Conservation (phyloP, 176 grass and related monocot genomes). For the Oryza officinalis region DNA sequence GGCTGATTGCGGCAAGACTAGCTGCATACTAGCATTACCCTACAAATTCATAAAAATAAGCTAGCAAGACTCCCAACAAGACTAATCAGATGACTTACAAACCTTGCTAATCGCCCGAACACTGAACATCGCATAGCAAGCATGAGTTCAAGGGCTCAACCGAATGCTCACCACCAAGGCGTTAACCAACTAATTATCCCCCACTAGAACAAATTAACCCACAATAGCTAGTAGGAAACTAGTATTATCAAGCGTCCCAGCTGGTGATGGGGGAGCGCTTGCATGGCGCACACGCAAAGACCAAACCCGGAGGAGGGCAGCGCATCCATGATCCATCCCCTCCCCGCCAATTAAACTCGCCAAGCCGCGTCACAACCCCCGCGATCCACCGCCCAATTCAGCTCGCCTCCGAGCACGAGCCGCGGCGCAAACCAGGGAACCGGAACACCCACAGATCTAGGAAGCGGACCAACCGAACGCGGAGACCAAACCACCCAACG, state of each 20-base stretch:
- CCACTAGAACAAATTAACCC: constrained; percentile 11
- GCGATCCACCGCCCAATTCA: neutral
- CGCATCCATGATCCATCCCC: neutral
- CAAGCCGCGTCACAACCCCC: neutral
- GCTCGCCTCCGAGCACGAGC: neutral
- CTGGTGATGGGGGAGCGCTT: neutral
- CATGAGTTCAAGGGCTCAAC: neutral
- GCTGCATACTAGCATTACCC: neutral
- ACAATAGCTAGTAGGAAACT: neutral
- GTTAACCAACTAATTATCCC: neutral
- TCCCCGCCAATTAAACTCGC: neutral
- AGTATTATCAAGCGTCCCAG: neutral
- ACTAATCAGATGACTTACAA: neutral
- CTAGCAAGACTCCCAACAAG: neutral
- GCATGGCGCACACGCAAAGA: constrained; percentile 41
- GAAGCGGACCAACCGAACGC: neutral
- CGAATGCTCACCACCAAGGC: neutral
- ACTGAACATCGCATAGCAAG: neutral
- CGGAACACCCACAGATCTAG: neutral
- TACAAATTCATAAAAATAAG: neutral
- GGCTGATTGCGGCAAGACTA: neutral
- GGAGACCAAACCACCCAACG: neutral
- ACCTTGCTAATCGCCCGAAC: neutral
- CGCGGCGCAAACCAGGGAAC: neutral
- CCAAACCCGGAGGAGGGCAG: neutral